Evolutionary conservation across 2,329 filamentous ascomycete genomes (phyloP), one percentile per base, ranked within the genome.

Genomic region (Neospermospora avenae): DNA sequence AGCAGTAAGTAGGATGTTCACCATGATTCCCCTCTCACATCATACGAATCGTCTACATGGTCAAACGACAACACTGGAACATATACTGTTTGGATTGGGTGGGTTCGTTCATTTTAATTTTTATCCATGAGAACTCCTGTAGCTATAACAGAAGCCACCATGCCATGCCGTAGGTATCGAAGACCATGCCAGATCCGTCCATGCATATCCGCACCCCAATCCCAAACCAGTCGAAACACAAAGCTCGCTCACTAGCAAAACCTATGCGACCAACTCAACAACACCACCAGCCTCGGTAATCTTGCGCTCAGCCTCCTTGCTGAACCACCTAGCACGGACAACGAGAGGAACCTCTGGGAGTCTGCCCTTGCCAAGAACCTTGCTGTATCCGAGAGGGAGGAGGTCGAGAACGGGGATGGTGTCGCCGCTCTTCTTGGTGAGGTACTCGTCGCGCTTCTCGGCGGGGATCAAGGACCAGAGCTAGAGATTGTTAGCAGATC

Each of bases 351-450:
- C 86, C 76, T 93, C 84, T 75, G 95, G 93, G 74, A 98, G 84
- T 76, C 93, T 88, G 80, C 95, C 95, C 88, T 99, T 99, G 78
- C 95, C 96, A 77, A 99, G 90, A 71, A 99, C 87, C 85, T 99
- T 99, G 77, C 92, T 90, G 88, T 98, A 99, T 73, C 96, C 95
- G 79, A 96, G 89, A 73, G 92, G 85, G 68, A 98, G 89, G 78
- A 99, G 91, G 83, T 99, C 93, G 83, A 99, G 88, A 76, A 99
- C 95, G 77, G 95, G 95, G 68, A 93, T 92, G 77, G 90, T 96
- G 80, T 96, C 91, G 78, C 86, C 87, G 81, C 91, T 91, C 70
- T 78, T 76, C 78, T 89, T 86, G 74, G 80, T 80, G 74, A 97
- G 78, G 86, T 98, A 98, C 80, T 91, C 87, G 53, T 96, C 92